Evolutionary conservation across 768 basidiomycete genomes (phyloP).

Genomic region (Mycena pura): DNA sequence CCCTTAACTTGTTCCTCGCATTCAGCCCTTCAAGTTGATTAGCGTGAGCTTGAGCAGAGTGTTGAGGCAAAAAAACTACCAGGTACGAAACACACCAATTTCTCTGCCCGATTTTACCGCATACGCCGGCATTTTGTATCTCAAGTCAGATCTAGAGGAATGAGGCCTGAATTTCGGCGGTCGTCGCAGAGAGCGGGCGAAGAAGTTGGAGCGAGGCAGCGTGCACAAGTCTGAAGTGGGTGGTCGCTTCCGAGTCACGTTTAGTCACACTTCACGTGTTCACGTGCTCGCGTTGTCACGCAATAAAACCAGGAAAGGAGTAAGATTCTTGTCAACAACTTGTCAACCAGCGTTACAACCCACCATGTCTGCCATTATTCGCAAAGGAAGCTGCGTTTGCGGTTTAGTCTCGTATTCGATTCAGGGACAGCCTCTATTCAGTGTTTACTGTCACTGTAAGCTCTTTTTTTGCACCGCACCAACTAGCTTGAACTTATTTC

Average conservation of each 20-base stretch:
- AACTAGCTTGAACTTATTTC: neutral
- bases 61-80: conserved; percentile 30
- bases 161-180: neutral
- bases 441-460: conserved; percentile 26
- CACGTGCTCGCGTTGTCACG: no score
- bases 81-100: conserved; percentile 46
- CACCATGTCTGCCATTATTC: conserved; percentile 6
- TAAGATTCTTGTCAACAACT: neutral
- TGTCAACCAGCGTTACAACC: neutral
- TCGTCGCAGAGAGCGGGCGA: neutral
- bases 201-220: neutral
- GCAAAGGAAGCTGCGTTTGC: conserved; percentile 23
- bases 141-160: neutral
- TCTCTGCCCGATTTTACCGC: conserved; percentile 41
- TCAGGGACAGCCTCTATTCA: conserved; percentile 23
- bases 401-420: conserved; percentile 13
- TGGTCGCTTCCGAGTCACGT: no score
- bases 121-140: conserved; percentile 1
- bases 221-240: no score
- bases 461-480: conserved; percentile 1
- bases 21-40: conserved; percentile 71
- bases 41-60: neutral
- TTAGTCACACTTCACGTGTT: no score
- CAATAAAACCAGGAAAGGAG: neutral
- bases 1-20: conserved; percentile 73